Base-by-base conservation (phyloP, 2,329 filamentous ascomycete genomes). In the Clathrospora elynae region DNA sequence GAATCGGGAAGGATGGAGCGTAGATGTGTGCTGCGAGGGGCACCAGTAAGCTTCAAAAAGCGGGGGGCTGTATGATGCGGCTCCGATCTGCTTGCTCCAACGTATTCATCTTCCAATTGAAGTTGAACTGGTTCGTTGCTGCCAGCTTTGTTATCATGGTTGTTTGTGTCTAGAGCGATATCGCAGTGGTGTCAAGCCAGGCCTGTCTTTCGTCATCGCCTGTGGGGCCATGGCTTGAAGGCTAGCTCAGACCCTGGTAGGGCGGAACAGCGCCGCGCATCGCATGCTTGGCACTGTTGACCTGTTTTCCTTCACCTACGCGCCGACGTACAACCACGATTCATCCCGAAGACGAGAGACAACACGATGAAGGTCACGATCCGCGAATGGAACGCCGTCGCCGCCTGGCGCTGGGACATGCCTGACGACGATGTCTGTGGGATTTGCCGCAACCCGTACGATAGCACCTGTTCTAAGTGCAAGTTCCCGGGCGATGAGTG, bases 401-500 rank as follows among this genome's bases (percentile, higher is more conserved):
- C 93, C 12, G 92, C 90, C 41, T 99, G 93, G 93, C 85, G 89
- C 54, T 99, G 93, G 93, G 89, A 97, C 69, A 88, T 97, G 64
- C 90, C 92, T 16, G 90, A 96, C 62, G 92, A 96, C 74, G 92
- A 99, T 68, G 91, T 97, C 51, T 99, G 93, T 62, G 93, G 93
- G 61, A 99, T 99, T 74, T 99, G 93, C 73, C 92, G 95, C 68
- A 91, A 95, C 51, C 88, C 96, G 64, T 99, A 97, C 68, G 93
- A 99, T 70, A 92, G 91, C 46, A 97, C 93, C 17, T 99, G 93
- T 76, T 91, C 93, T 32, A 95, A 90, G 41, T 99, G 93, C 84
- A 96, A 95, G 78, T 97, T 90, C 67, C 93, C 93, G 10, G 93
- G 93, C 44, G 93, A 99, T 63, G 91, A 96, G 67, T 99, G 93